A percentile compares a stretch with the other conserved stretches of the same genome.
Conservation (phyloP, 1,284 basidiomycete species). For the Malassezia arunalokei region DNA sequence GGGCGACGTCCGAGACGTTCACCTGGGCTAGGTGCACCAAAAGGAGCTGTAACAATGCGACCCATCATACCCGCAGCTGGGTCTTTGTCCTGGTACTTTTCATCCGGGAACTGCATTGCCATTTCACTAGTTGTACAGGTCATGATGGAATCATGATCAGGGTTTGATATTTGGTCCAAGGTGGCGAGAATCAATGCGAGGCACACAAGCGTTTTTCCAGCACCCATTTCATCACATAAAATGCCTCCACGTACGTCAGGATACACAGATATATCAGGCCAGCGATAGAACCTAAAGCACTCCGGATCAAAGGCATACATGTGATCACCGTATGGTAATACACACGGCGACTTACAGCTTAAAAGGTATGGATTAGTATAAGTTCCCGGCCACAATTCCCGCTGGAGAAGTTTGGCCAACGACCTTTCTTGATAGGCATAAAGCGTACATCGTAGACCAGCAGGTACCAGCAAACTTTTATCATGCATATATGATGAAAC, state of each 20-base stretch:
- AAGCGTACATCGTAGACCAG: slow-evolving; percentile 5
- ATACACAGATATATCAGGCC: not conserved
- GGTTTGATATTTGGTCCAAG: slow-evolving; percentile 4
- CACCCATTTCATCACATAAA: slow-evolving; percentile 22
- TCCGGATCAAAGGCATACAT: slow-evolving; percentile 8
- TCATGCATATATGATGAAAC: not conserved
- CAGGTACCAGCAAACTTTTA: not conserved
- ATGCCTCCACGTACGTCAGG: slow-evolving; percentile 17
- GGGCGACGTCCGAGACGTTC: slow-evolving; percentile 10
- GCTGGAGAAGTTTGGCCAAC: slow-evolving; percentile 16
- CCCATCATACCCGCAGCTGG: slow-evolving; percentile 1
- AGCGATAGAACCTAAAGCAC: not conserved
- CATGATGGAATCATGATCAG: slow-evolving; percentile 13
- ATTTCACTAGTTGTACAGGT: slow-evolving; percentile 15
- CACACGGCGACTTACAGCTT: not conserved
- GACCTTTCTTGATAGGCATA: slow-evolving; percentile 15
- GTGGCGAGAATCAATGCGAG: slow-evolving; percentile 17
- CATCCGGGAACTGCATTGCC: slow-evolving; percentile 12
- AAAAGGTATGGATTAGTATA: slow-evolving; percentile 11
- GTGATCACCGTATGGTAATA: not conserved
- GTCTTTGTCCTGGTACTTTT: slow-evolving; percentile 14
- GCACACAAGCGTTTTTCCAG: slow-evolving; percentile 19
- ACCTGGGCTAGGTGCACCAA: slow-evolving; percentile 11
- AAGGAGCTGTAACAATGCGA: slow-evolving; percentile 9
- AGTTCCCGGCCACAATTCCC: slow-evolving; percentile 6